A percentile compares a stretch with the other conserved stretches of the same genome.
phyloP scores from a whole-genome alignment of 257 asterid species.

The Rauvolfia tetraphylla region DNA sequence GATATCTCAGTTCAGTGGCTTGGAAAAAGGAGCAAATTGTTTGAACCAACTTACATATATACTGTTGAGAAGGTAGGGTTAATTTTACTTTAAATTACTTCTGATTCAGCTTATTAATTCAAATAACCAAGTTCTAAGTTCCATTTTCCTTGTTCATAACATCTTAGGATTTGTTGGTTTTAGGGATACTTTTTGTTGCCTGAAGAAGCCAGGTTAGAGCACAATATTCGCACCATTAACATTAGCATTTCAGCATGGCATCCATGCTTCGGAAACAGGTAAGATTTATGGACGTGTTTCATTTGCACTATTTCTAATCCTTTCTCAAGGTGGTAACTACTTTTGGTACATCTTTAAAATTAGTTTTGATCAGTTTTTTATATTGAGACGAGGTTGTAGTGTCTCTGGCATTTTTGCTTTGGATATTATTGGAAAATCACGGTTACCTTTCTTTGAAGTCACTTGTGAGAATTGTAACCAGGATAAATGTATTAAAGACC shows the following conservation, averaged over 20 bases:
- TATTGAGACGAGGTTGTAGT: neutral
- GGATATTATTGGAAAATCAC: neutral
- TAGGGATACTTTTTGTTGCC: constrained; percentile 94
- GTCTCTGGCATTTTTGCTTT: neutral
- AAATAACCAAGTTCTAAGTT: neutral
- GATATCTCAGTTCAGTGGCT: constrained; percentile 82
- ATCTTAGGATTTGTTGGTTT: constrained; percentile 8
- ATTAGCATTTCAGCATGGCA: constrained; percentile 86
- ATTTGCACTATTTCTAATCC: neutral
- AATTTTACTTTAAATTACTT: constrained; percentile 11
- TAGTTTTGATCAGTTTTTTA: neutral
- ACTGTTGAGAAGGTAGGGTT: constrained; percentile 78
- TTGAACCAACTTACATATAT: constrained; percentile 83
- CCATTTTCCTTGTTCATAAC: neutral
- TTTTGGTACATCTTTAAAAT: neutral
- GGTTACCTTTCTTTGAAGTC: neutral
- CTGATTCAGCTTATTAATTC: neutral
- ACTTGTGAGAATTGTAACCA: neutral
- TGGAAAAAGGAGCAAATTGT: constrained; percentile 83
- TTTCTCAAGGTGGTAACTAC: neutral
- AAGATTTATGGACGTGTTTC: neutral
- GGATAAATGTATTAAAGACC: neutral
- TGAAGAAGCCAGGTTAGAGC: constrained; percentile 82
- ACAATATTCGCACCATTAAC: constrained; percentile 63
- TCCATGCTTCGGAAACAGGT: constrained; percentile 96